Evolutionary conservation across 495 filamentous ascomycete genomes (phyloP).

Genomic region (Penicillium paxilli): DNA sequence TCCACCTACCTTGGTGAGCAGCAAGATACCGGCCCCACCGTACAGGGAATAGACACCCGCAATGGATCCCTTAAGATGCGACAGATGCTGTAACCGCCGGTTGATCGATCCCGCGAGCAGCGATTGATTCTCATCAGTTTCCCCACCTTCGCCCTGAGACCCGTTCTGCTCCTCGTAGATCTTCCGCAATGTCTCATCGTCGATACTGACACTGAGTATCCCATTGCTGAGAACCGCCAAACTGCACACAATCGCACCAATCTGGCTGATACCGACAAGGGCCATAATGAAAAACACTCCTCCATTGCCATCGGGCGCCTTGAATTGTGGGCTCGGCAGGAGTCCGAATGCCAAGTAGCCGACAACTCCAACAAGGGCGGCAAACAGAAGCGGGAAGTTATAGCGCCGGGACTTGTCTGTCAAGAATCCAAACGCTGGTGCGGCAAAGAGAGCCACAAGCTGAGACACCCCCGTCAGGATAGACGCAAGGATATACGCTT

Average conservation of each 20-base stretch:
- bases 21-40: conserved; percentile 86
- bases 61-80: conserved; percentile 83
- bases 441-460: conserved; percentile 77
- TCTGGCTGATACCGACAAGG: conserved; percentile 84
- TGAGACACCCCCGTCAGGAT: conserved; percentile 87
- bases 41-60: conserved; percentile 90
- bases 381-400: conserved; percentile 72
- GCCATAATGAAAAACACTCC: conserved; percentile 74
- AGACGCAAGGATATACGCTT: conserved; percentile 82
- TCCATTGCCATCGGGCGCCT: conserved; percentile 54
- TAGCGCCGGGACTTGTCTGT: conserved; percentile 60
- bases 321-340: conserved; percentile 68
- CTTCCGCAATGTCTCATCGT: conserved; percentile 34
- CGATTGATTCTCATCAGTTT: conserved; percentile 33
- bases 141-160: conserved; percentile 13
- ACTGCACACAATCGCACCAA: conserved; percentile 92
- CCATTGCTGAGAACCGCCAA: conserved; percentile 80
- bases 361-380: conserved; percentile 68
- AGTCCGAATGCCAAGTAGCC: conserved; percentile 75
- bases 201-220: conserved; percentile 53
- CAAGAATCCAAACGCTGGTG: conserved; percentile 82
- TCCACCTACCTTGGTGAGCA: conserved; percentile 92
- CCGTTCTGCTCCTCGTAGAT: conserved; percentile 28
- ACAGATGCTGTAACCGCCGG: conserved; percentile 29
- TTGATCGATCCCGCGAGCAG: conserved; percentile 24